Base-by-base conservation (phyloP, 2,329 filamentous ascomycete genomes). In the Gaeumannomyces sp. region DNA sequence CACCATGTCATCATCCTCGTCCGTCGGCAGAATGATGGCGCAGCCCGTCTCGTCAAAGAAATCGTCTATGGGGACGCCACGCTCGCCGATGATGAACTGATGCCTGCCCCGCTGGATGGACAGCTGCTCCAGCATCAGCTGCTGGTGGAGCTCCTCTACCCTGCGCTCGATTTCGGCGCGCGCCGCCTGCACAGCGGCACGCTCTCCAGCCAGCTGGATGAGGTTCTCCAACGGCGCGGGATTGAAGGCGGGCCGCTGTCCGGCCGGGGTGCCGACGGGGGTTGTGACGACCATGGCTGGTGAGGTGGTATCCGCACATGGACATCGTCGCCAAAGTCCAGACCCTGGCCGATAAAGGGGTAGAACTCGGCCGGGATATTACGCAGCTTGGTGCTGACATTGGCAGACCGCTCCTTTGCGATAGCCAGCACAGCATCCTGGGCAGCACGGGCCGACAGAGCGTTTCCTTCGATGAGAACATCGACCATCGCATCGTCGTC, bases 41-140 rank as follows among this genome's bases (percentile, higher is more conserved):
- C 95, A 99, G 68, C 94, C 94, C 65, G 95, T 98, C 72, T 97
- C 87, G 60, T 88, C 84, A 69, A 97, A 87, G 80, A 99, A 97
- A 60, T 97, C 87, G 65, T 97, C 87, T 45, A 92, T 82, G 25
- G 91, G 88, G 67, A 91, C 85, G 67, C 91, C 93, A 67, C 89
- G 85, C 67, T 94, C 88, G 63, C 94, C 94, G 68, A 97, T 88
- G 73, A 99, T 95, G 80, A 97, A 98, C 75, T 96, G 93, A 75
- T 98, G 95, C 63, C 92, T 88, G 61, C 92, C 92, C 67, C 89
- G 89, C 75, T 94, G 90, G 70, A 98, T 92, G 7, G 89, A 85
- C 58, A 93, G 81, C 75, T 96, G 89, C 70, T 95, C 87, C 61
- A 95, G 81, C 58, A 89, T 86, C 62, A 98, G 81, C 73, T 91